These are phyloP conservation scores for Cryphonectria japonica DNA, from an alignment of 2,329 filamentous ascomycete species.

Conservation along the genomic window DNA sequence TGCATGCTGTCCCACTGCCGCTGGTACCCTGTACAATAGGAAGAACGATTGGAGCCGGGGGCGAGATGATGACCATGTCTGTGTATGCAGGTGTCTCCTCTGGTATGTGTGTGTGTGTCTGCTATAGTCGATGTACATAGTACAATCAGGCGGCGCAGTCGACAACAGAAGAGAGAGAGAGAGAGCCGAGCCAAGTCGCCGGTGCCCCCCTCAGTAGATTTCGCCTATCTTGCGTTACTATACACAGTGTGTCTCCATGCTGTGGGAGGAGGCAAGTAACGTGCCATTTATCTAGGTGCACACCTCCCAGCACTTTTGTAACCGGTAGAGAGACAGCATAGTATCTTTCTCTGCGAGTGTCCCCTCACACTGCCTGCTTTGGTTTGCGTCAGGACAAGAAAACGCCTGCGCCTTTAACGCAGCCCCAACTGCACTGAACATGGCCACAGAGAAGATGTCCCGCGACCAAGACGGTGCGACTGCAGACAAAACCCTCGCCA, in stretches of 20 bases:
- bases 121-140: background rate
- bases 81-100: background rate
- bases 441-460: conserved; percentile 13
- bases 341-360: background rate
- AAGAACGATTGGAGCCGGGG: background rate
- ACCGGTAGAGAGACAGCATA: too few species aligned
- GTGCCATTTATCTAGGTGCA: background rate
- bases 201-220: background rate
- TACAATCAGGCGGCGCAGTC: background rate
- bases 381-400: background rate
- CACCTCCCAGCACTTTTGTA: background rate
- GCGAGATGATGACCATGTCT: background rate
- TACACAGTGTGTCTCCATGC: background rate
- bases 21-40: background rate
- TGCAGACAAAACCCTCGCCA: background rate
- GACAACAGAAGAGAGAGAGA: background rate
- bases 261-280: background rate
- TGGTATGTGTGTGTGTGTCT: too few species aligned
- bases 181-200: background rate
- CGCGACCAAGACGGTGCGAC: background rate
- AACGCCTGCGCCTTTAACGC: background rate
- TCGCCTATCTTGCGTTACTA: background rate
- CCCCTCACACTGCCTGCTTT: background rate
- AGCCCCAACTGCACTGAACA: background rate
- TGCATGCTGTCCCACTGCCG: background rate